Evolutionary conservation across 345 rosid genomes (phyloP).

Genomic region (Gossypium turneri): DNA sequence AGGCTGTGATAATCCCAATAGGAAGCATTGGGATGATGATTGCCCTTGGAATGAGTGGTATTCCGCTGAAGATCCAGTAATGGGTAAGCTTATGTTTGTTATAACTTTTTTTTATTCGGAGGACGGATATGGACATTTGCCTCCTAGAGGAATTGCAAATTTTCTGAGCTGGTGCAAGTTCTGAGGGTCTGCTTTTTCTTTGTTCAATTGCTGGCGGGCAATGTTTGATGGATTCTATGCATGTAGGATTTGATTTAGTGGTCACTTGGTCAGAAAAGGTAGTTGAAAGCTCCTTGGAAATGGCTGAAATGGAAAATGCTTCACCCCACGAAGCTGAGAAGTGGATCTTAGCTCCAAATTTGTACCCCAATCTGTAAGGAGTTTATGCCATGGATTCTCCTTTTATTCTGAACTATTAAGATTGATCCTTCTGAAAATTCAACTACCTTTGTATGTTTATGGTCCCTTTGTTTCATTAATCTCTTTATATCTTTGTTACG

Average conservation of each 20-base stretch:
- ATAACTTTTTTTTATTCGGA: not conserved
- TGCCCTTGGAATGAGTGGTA: conserved; percentile 99
- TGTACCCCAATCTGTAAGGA: conserved; percentile 66
- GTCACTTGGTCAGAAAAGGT: conserved; percentile 67
- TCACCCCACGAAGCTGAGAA: conserved; percentile 90
- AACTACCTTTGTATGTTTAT: not conserved
- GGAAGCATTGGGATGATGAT: conserved; percentile 87
- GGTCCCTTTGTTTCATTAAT: conserved; percentile 19
- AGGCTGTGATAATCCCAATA: conserved; percentile 44
- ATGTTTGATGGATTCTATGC: conserved; percentile 28
- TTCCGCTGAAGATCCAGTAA: conserved; percentile 87
- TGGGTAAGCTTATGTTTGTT: conserved; percentile 43
- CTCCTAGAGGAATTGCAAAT: conserved; percentile 5
- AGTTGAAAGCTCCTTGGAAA: conserved; percentile 78
- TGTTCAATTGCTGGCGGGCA: conserved; percentile 1
- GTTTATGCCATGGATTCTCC: conserved; percentile 14
- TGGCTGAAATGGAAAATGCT: conserved; percentile 93
- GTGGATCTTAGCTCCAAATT: conserved; percentile 66
- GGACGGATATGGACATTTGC: not conserved
- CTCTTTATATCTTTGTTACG: conserved; percentile 15
- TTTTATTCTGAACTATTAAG: not conserved
- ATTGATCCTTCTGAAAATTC: not conserved
- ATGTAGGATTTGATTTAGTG: conserved; percentile 66
- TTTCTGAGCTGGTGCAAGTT: conserved; percentile 12
- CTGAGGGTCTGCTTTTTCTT: conserved; percentile 4